Evolutionary conservation across 176 grass and related monocot species (phyloP), one percentile per base, ranked within the genome.

Genomic region (Oryza glumipatula): DNA sequence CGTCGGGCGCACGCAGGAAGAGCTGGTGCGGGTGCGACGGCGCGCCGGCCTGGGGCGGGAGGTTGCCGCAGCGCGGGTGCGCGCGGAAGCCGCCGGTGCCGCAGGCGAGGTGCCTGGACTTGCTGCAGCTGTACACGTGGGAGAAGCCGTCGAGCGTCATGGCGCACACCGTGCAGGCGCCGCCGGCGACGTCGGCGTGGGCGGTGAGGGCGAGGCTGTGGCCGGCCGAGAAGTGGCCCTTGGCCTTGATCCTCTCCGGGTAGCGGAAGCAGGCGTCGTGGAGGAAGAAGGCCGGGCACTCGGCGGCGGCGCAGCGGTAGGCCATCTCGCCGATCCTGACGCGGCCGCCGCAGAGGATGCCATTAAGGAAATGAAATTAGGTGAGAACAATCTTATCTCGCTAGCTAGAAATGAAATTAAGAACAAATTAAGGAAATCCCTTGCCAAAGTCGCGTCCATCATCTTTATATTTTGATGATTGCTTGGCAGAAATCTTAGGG

Each of bases 51-150:
- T 51, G 9, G 3, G 0, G 13, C 13, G 45, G 72, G 13, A 74
- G 72, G 46, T 33, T 1, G 46, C 46, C 48, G 72, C 72, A 74
- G 24, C 45, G 72, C 46, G 72, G 72, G 72, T 74, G 72, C 0
- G 46, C 72, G 24, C 6, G 26, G 72, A 74, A 74, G 24, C 36
- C 68, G 35, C 14, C 72, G 72, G 24, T 16, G 6, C 14, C 35
- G 35, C 35, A 36, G 35, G 4, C 10, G 9, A 6, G 4, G 48
- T 51, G 48, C 13, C 14, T 51, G 12, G 6, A 14, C 48, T 51
- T 13, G 48, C 48, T 48, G 71, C 71, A 74, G 44, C 12, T 16
- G 71, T 74, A 49, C 22, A 14, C 71, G 38, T n/a, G 9, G 68
- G 38, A 21, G 2, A 21, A 10, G 17, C 36, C 38, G 38, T n/a